A percentile compares a stretch with the other conserved stretches of the same genome.
Conservation (phyloP, 192 early-diverging fungal species). For the Umbelopsis vinacea region DNA sequence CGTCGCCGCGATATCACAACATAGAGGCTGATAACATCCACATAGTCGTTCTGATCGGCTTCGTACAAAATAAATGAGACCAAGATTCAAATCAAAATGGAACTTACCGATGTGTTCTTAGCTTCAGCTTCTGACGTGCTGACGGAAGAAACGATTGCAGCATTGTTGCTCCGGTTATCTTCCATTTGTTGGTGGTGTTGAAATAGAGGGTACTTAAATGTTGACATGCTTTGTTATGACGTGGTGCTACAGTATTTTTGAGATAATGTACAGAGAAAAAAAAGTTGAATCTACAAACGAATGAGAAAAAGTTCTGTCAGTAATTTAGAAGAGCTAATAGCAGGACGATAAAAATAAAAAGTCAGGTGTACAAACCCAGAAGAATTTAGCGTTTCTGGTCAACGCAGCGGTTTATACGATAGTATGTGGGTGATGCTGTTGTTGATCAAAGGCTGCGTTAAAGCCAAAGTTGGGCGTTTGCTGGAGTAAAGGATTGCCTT, state of each 20-base stretch:
- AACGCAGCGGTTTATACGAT: conserved; percentile 3
- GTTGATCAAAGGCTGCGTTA: conserved; percentile 12
- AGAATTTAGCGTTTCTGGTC: conserved; percentile 7
- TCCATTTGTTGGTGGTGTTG: conserved; percentile 19
- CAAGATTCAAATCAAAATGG: neutral
- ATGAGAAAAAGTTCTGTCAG: neutral
- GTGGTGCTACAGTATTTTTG: conserved; percentile 17
- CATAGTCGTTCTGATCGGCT: neutral
- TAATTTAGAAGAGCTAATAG: neutral
- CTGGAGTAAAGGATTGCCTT: neutral
- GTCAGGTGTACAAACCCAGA: neutral
- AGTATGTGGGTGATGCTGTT: conserved; percentile 13
- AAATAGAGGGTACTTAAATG: conserved; percentile 20
- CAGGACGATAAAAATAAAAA: conserved; percentile 1
- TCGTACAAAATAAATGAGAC: neutral
- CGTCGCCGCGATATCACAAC: neutral
- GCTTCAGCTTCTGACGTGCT: conserved; percentile 10
- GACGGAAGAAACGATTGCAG: neutral
- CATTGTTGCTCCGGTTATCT: neutral
- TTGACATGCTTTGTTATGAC: conserved; percentile 22
- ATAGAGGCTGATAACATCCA: neutral
- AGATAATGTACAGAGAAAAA: conserved; percentile 18
- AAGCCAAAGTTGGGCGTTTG: conserved; percentile 19
- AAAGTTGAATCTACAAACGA: conserved; percentile 4
- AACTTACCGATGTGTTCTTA: conserved; percentile 13